Evolutionary conservation across 176 grass and related monocot species (phyloP).

Genomic region (Paspalum notatum): DNA sequence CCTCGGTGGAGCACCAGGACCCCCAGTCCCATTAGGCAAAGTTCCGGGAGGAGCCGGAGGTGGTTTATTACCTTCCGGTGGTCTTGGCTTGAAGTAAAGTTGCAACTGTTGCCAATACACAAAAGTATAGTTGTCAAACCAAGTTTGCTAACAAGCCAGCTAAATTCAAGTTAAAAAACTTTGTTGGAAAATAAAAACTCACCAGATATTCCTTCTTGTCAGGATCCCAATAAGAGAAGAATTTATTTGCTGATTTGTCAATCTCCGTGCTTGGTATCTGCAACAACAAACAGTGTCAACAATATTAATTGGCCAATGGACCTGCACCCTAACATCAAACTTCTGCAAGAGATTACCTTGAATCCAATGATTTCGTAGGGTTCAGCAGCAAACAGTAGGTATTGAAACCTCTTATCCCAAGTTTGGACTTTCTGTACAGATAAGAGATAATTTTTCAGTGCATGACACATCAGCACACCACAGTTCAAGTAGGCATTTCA

Average conservation of each 20-base stretch:
- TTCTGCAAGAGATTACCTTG: constrained; percentile 53
- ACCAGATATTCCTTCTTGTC: constrained; percentile 91
- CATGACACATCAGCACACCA: not conserved
- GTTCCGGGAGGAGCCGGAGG: constrained; percentile 66
- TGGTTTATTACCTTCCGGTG: constrained; percentile 69
- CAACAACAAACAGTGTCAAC: not conserved
- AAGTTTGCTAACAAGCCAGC: constrained; percentile 12
- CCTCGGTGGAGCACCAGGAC: constrained; percentile 61
- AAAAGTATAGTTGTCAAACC: not conserved
- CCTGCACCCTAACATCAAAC: constrained; percentile 19
- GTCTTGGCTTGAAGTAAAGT: constrained; percentile 88
- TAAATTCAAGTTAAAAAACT: constrained; percentile 17
- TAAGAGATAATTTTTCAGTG: constrained; percentile 35
- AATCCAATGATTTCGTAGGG: constrained; percentile 88
- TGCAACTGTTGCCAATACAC: constrained; percentile 65
- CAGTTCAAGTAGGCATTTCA: not conserved
- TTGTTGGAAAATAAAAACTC: constrained; percentile 14
- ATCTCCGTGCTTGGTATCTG: constrained; percentile 96
- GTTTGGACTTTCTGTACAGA: constrained; percentile 74
- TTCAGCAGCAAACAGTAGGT: constrained; percentile 93
- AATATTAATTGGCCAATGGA: not conserved
- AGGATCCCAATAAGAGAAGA: constrained; percentile 98
- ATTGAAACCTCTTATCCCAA: constrained; percentile 90
- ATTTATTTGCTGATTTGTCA: constrained; percentile 83
- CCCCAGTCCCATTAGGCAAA: constrained; percentile 62